phyloP scores from a whole-genome alignment of 768 basidiomycete genomes.

The Termitomyces sp. region DNA sequence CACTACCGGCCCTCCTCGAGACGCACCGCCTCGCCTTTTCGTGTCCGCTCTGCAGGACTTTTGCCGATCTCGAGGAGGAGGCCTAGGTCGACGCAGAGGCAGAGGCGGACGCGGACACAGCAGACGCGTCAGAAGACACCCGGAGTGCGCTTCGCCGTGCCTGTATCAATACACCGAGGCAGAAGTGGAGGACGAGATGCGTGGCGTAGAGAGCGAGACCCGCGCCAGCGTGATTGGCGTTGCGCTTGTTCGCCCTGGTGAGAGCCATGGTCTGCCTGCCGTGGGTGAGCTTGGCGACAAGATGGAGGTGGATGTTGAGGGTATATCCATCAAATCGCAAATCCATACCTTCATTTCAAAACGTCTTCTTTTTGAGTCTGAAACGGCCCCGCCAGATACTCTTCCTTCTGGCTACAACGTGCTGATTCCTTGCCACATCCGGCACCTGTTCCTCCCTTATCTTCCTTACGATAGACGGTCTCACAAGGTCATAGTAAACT shows the following conservation, averaged over 20 bases:
- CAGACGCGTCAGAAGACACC: no score
- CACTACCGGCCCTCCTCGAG: slow-evolving; percentile 88
- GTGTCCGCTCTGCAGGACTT: slow-evolving; percentile 93
- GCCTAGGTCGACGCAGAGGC: slow-evolving; percentile 53
- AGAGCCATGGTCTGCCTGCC: background rate
- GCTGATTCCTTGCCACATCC: background rate
- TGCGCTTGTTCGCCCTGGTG: background rate
- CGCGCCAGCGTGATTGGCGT: background rate
- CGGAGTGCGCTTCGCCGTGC: background rate
- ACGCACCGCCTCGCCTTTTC: slow-evolving; percentile 91
- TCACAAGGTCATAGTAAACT: no score
- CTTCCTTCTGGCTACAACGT: no score
- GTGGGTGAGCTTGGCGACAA: no score
- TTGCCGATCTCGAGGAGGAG: slow-evolving; percentile 92
- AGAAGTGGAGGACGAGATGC: slow-evolving; percentile 4
- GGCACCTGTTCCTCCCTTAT: background rate
- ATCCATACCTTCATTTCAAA: no score
- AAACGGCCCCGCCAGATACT: no score
- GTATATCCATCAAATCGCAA: no score
- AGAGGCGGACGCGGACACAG: background rate
- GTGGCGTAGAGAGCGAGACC: slow-evolving; percentile 9
- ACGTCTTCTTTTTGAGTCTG: no score
- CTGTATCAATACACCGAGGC: background rate
- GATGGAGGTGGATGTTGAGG: background rate
- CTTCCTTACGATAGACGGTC: background rate